Base-by-base conservation (phyloP, 805 yeast species). In the Priceomyces fermenticarens region DNA sequence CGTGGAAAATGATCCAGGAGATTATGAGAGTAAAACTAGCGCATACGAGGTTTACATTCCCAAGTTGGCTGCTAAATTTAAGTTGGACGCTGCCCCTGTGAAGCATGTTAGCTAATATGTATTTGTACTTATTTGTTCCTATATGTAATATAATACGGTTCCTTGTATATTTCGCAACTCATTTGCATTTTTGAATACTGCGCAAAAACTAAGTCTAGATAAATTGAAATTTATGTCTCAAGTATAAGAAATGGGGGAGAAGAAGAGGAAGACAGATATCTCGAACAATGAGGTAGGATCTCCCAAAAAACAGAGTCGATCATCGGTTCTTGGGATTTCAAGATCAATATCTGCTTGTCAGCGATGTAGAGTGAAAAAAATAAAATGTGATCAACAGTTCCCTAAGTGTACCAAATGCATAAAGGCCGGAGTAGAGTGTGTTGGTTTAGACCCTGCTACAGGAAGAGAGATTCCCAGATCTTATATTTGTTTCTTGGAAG, bases 381-480 rank as follows among this genome's bases (percentile, higher is more conserved):
- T 80, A 41, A 74, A 73, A 49, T 84, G 90, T 58, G 85, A 84
- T 46, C 84, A 78, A 42, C 75, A 73, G 45, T 78, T 82, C 55
- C 90, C 90, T 3, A 70, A 74, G 41, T 83, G 90, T 53, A 58
- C 75, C n/a, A 70, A 73, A 28, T 83, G 90, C 56, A 67, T 60
- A 32, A 77, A 79, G 52, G 83, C 85, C 9, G 77, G 79, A 4
- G 83, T 68, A 2, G 86, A 85, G 5, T 89, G 97, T 62, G 80
- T 88, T 3, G 88, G 95, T 0, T 61, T 86, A 3, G 97, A 90
- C 57, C 89, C 95, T 0, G 88, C 89, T 5, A 87, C 96, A 0
- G 95, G 96, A 0, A 69, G 95, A 40, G 88, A 85, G 49, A 79
- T 88, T 1, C 95, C 97, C 0, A 66, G 97, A 30, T 84, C 88